These are phyloP conservation scores for Clathrus columnatus DNA, from an alignment of 768 basidiomycete genomes.

Conservation along the genomic window DNA sequence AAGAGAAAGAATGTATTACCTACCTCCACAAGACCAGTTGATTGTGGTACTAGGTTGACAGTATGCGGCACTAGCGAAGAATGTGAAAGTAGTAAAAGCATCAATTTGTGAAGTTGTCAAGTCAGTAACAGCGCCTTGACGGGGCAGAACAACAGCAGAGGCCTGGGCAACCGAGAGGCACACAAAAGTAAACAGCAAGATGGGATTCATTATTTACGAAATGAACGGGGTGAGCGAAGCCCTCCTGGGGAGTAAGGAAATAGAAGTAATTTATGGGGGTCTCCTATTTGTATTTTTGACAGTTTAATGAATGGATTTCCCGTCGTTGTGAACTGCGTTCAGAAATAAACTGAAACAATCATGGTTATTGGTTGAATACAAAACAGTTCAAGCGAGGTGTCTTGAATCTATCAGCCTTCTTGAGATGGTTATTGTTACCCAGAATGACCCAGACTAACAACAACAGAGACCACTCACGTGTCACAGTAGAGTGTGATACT, in stretches of 20 bases:
- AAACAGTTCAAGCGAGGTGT: not conserved
- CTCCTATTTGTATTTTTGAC: too few relatives aligned
- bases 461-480: too few relatives aligned
- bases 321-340: not conserved
- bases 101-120: conserved; percentile 28
- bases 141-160: conserved; percentile 1
- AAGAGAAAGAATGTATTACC: not conserved
- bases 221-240: too few relatives aligned
- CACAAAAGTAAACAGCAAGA: not conserved
- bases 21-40: conserved; percentile 50
- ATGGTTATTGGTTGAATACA: not conserved
- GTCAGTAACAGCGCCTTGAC: conserved; percentile 5
- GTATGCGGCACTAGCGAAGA: conserved; percentile 43
- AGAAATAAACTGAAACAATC: not conserved
- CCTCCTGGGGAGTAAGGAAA: too few relatives aligned
- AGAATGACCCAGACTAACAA: too few relatives aligned
- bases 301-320: not conserved
- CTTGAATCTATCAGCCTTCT: not conserved
- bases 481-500: too few relatives aligned
- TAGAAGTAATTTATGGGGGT: too few relatives aligned
- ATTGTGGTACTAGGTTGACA: conserved; percentile 35
- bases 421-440: too few relatives aligned
- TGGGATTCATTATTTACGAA: too few relatives aligned
- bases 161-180: too few relatives aligned
- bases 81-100: conserved; percentile 38